These are phyloP conservation scores for Epichloe scottii DNA, from an alignment of 2,329 filamentous ascomycete genomes.

Conservation along the genomic window DNA sequence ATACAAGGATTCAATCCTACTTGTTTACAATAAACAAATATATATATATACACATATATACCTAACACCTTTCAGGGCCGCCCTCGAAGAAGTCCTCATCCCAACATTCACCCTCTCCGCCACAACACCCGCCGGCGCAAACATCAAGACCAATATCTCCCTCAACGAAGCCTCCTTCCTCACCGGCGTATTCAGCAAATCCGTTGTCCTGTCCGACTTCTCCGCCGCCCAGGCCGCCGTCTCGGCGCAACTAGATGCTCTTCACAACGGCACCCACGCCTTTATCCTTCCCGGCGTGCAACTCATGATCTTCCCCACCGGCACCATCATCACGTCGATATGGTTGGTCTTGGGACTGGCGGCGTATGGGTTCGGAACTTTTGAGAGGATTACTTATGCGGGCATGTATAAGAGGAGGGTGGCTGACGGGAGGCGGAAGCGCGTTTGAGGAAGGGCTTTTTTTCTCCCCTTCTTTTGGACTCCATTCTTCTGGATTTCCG, in stretches of 20 bases:
- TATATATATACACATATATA: not conserved
- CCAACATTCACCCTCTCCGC: conserved; percentile 56
- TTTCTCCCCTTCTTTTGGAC: too few relatives aligned
- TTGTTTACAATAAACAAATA: not conserved
- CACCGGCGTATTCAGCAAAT: conserved; percentile 53
- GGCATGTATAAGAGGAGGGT: conserved; percentile 43
- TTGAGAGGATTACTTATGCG: conserved; percentile 52
- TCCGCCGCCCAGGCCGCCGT: conserved; percentile 37
- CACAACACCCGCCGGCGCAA: conserved; percentile 34
- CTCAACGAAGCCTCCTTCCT: conserved; percentile 61
- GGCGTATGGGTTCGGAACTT: conserved; percentile 52
- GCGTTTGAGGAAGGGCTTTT: not conserved
- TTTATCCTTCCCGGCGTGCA: conserved; percentile 59
- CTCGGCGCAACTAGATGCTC: conserved; percentile 28
- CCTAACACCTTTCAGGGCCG: conserved; percentile 27
- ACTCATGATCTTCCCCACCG: conserved; percentile 57
- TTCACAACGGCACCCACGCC: conserved; percentile 41
- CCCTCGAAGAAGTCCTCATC: conserved; percentile 51
- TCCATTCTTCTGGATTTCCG: too few relatives aligned
- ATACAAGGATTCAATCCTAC: too few relatives aligned
- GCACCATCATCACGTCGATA: conserved; percentile 50
- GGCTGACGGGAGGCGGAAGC: not conserved
- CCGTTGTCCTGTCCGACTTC: conserved; percentile 39
- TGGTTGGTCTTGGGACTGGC: conserved; percentile 47
- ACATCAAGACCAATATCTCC: conserved; percentile 51